Evolutionary conservation across 163 green algal species (phyloP), one percentile per base, ranked within the genome.

Genomic region (Smithsoniella earleae): DNA sequence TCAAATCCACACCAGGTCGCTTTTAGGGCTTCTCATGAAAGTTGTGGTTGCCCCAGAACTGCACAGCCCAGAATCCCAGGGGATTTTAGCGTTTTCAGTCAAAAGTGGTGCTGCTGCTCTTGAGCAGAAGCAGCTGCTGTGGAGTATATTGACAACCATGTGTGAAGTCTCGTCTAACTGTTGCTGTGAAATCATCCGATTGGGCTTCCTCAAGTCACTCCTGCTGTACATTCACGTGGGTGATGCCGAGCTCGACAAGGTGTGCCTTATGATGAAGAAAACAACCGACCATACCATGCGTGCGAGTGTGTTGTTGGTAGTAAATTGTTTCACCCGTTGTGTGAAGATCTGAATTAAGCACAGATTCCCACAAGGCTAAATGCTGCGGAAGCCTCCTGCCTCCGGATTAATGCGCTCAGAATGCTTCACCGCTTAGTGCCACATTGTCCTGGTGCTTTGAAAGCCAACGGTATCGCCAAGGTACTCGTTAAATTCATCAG

Each of bases 91-190:
- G 22, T 69, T 69, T 69, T 69, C 58, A 10, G 22, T 69, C 18
- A 30, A 69, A 37, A 16, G 30, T 45, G 58, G 43, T 40, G 25
- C 31, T 69, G 25, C 34, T 1, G 31, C 27, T 38, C 1, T 45
- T 69, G 58, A 69, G 27, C 58, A 69, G 27, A 33, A 22, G 18
- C 58, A 43, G n/a, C 1, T 69, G 25, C 58, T 69, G n/a, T 69
- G 58, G 58, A 37, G 16, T 16, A 69, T 69, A 45, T 31, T 69
- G 22, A 43, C 20, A 5, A 25, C 16, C 22, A 69, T 69, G 58
- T 69, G 58, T 69, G 18, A 36, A 3, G 6, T 20, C 3, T 69
- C 27, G 28, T n/a, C 58, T 4, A 36, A 69, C 16, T 43, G 58
- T 13, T 43, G n/a, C 16, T 25, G 18, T 25, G 27, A 69, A 13